Percentiles rank a stretch among this genome's conserved stretches.
These are phyloP conservation scores for Calonectria crousiana DNA, from an alignment of 2,329 filamentous ascomycete genomes.

Conservation along the genomic window DNA sequence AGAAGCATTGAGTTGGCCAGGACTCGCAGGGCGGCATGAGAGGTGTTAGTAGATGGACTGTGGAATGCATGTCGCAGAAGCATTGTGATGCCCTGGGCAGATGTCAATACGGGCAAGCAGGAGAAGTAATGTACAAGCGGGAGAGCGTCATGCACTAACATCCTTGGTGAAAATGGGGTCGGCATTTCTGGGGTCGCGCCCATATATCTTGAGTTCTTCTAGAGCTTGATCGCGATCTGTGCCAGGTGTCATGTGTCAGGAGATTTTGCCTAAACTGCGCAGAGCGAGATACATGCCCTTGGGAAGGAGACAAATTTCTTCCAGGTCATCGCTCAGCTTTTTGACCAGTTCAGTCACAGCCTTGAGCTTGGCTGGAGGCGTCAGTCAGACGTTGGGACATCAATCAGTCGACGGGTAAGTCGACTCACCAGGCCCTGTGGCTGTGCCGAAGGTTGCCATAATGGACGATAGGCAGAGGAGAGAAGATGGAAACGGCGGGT, in stretches of 20 bases:
- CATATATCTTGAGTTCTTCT: conserved; percentile 75
- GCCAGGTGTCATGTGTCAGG: conserved; percentile 32
- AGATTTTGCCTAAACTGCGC: conserved; percentile 2
- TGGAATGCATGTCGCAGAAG: conserved; percentile 81
- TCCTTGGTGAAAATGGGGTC: conserved; percentile 87
- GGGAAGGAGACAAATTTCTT: conserved; percentile 68
- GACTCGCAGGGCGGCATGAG: conserved; percentile 83
- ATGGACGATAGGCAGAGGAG: conserved; percentile 29
- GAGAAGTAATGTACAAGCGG: background rate
- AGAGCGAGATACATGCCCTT: conserved; percentile 59
- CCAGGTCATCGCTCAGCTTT: conserved; percentile 72
- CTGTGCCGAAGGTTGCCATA: conserved; percentile 45
- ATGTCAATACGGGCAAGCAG: conserved; percentile 23
- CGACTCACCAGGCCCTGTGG: conserved; percentile 58
- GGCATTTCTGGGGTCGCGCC: conserved; percentile 78
- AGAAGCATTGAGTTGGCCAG: conserved; percentile 81
- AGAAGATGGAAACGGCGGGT: background rate
- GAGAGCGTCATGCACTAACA: conserved; percentile 58
- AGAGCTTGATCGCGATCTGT: conserved; percentile 73
- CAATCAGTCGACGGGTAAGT: background rate
- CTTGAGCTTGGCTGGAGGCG: conserved; percentile 70
- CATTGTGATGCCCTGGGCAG: conserved; percentile 76
- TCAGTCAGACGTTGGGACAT: conserved; percentile 28
- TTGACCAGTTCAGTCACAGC: conserved; percentile 75
- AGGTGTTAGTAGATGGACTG: conserved; percentile 70